Evolutionary conservation across 208 protist genomes (phyloP), one percentile per base, ranked within the genome.

Genomic region (Leishmania martiniquensis): DNA sequence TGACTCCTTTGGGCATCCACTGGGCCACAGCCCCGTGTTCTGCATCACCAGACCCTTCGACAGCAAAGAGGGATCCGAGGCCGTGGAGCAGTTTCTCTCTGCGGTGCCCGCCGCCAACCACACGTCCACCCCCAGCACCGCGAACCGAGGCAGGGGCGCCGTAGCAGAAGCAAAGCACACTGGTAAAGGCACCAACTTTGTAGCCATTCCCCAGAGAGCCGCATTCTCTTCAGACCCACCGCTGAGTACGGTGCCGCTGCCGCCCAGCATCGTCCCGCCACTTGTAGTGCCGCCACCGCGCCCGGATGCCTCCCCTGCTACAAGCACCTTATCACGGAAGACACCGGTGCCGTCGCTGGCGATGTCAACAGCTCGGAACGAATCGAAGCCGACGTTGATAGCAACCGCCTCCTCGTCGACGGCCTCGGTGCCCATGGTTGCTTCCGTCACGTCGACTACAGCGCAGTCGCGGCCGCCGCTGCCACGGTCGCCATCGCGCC

Each of bases 31-130:
- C 32, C 70, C 84, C 25, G 68, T 86, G 45, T 81, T 91, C 22
- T 84, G 80, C 65, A 59, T 84, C 47, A 91, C 87, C 10, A 72
- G 77, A 6, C 87, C 87, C 15, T 91, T 85, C 72, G 76, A 74
- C 76, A 81, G 45, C 45, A 66, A 51, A 25, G 67, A 73, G 42
- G 47, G 29, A 49, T 45, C 75, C 60, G 52, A 47, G 20, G 77
- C 59, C 10, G 82, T 87, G 47, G 87, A 91, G 76, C 62, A 81
- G 62, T 91, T 91, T 75, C 79, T 91, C 17, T 76, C 79, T 29
- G 78, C 69, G 51, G 68, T 49, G 22, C 72, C 72, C 17, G n/a
- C 68, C 10, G 34, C 71, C 20, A 79, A 78, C 22, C 34, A 37
- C 25, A 70, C 69, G 37, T 72, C 72, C n/a, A 76, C 59, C 51